phyloP scores from a whole-genome alignment of 139 green algal genomes.

The Penium margaritaceum region DNA sequence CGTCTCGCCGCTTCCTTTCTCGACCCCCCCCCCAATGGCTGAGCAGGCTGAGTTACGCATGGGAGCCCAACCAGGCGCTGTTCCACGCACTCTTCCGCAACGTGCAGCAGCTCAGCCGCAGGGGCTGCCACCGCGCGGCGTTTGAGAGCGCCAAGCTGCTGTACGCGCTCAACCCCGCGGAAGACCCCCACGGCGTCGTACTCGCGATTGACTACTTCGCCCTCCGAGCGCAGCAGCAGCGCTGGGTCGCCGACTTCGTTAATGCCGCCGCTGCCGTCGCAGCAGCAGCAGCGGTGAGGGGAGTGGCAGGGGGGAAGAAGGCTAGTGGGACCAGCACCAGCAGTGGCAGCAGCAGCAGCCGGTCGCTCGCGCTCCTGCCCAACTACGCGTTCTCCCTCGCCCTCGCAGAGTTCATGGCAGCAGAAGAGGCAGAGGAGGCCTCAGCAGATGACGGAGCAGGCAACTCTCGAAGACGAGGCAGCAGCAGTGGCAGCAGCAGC shows the following conservation, averaged over 20 bases:
- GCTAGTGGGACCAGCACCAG: too few species aligned
- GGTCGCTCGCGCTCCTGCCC: conserved; percentile 62
- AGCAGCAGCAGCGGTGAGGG: too few species aligned
- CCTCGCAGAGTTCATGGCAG: too few species aligned
- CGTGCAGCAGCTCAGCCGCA: conserved; percentile 57
- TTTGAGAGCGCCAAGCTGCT: conserved; percentile 86
- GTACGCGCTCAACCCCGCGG: conserved; percentile 65
- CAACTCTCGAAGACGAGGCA: too few species aligned
- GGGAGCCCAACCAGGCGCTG: conserved; percentile 66
- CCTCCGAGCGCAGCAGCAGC: conserved; percentile 55
- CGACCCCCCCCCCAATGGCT: too few species aligned
- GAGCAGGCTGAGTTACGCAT: conserved; percentile 41
- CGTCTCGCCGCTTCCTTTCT: too few species aligned
- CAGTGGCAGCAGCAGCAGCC: too few species aligned
- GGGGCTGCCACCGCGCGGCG: conserved; percentile 60
- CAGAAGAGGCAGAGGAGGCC: too few species aligned
- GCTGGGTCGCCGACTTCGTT: conserved; percentile 59
- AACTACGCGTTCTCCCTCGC: conserved; percentile 71
- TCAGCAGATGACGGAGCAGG: too few species aligned
- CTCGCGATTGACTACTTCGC: conserved; percentile 78
- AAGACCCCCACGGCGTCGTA: conserved; percentile 72
- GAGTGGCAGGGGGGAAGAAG: too few species aligned
- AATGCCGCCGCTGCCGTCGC: too few species aligned
- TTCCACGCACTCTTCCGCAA: conserved; percentile 79
- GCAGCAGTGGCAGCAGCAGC: too few species aligned